Conservation (phyloP, 306 rosid genomes). For the Bauhinia variegata region DNA sequence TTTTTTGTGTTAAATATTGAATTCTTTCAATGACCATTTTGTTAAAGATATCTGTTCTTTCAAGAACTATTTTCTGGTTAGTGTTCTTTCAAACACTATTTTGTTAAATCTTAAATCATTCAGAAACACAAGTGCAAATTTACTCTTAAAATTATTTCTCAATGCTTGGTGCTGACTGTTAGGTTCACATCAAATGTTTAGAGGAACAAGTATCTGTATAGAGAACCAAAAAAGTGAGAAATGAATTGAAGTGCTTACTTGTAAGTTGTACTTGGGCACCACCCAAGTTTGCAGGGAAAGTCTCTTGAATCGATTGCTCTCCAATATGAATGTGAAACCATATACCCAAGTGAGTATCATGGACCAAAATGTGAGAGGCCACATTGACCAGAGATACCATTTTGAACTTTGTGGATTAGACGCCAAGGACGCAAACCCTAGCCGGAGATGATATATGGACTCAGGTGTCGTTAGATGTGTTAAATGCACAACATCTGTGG, state of each 20-base stretch:
- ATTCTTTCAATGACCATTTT: too few species aligned
- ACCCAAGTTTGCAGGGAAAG: conserved; percentile 48
- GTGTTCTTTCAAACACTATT: too few species aligned
- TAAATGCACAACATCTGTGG: conserved; percentile 45
- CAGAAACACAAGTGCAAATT: too few species aligned
- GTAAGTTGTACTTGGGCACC: conserved; percentile 42
- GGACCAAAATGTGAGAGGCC: conserved; percentile 45
- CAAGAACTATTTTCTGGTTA: too few species aligned
- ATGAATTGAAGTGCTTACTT: conserved; percentile 28
- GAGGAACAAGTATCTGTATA: too few species aligned
- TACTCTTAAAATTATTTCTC: too few species aligned
- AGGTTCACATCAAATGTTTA: too few species aligned
- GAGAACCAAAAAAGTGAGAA: too few species aligned
- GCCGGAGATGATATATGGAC: conserved; percentile 50
- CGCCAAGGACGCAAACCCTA: conserved; percentile 45
- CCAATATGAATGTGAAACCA: conserved; percentile 35
- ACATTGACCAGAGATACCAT: conserved; percentile 39
- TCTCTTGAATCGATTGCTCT: conserved; percentile 36
- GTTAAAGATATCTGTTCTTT: too few species aligned
- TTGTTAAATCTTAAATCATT: too few species aligned
- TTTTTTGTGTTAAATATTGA: too few species aligned
- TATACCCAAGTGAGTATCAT: conserved; percentile 25
- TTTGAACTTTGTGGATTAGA: conserved; percentile 35
- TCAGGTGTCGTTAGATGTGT: conserved; percentile 51
- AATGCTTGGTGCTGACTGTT: too few species aligned